Percentiles rank a stretch among this genome's conserved stretches.
These are phyloP conservation scores for Voacanga thouarsii DNA, from an alignment of 257 asterid species.

Conservation along the genomic window DNA sequence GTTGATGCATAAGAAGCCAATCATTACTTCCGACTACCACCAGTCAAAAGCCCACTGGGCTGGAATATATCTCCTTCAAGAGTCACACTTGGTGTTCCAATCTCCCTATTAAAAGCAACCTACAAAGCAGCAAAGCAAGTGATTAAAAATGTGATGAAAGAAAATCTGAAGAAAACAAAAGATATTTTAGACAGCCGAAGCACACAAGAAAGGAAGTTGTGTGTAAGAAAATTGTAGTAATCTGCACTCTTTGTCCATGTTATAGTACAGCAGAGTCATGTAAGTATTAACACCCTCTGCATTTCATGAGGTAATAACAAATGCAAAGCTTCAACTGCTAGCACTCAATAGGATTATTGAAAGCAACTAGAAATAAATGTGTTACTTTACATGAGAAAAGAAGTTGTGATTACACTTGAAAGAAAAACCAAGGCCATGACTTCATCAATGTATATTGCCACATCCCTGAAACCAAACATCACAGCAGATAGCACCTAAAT, in stretches of 20 bases:
- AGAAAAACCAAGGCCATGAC: background rate
- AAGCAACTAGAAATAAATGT: background rate
- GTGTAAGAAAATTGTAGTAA: background rate
- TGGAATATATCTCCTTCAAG: conserved; percentile 91
- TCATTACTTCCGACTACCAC: conserved; percentile 91
- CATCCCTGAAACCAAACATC: background rate
- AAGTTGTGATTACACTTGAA: background rate
- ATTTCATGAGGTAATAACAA: background rate
- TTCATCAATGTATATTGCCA: background rate
- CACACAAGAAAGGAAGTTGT: background rate
- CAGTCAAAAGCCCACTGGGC: conserved; percentile 95
- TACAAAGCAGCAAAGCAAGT: conserved; percentile 28
- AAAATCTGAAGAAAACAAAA: background rate
- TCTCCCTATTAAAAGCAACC: conserved; percentile 78
- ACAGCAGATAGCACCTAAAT: background rate
- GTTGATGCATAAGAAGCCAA: conserved; percentile 11
- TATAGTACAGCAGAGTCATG: background rate
- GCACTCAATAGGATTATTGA: background rate
- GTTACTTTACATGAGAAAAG: background rate
- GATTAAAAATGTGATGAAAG: background rate
- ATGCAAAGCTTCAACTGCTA: background rate
- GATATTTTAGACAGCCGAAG: background rate
- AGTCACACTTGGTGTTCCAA: conserved; percentile 68
- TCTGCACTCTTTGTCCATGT: background rate
- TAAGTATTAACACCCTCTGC: background rate